phyloP scores from a whole-genome alignment of 495 filamentous ascomycete species.

The Lasiosphaeria ovina region DNA sequence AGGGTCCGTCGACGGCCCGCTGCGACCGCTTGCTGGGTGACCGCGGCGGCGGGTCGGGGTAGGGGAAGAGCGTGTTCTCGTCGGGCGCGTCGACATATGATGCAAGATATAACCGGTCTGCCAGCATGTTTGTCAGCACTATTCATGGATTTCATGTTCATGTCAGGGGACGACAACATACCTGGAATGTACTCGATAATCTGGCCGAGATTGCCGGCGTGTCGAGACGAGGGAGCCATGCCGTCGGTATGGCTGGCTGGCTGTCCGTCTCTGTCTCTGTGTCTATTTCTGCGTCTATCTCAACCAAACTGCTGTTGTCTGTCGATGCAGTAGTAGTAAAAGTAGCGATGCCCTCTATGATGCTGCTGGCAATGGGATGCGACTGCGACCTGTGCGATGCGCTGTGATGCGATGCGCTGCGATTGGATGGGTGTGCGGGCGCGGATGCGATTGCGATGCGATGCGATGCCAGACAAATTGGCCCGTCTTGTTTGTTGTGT shows the following conservation, averaged over 20 bases:
- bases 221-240: conserved; percentile 45
- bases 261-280: not conserved
- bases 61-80: conserved; percentile 82
- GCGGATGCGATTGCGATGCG: not conserved
- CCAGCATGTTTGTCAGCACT: conserved; percentile 21
- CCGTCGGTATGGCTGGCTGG: conserved; percentile 17
- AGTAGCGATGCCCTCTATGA: not conserved
- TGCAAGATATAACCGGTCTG: conserved; percentile 93
- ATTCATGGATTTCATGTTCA: conserved; percentile 20
- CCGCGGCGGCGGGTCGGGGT: conserved; percentile 54
- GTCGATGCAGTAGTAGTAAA: not conserved
- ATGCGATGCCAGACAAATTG: not conserved
- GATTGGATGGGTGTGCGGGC: not conserved
- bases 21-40: conserved; percentile 74
- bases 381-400: not conserved
- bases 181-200: conserved; percentile 60
- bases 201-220: conserved; percentile 47
- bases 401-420: conserved; percentile 3
- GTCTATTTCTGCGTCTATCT: too few species aligned
- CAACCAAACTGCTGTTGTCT: too few species aligned
- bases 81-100: conserved; percentile 83
- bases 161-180: conserved; percentile 30
- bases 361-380: not conserved
- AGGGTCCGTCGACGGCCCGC: conserved; percentile 57
- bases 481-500: not conserved